Conservation (phyloP, 768 basidiomycete genomes). For the Cystofilobasidium capitatum region DNA sequence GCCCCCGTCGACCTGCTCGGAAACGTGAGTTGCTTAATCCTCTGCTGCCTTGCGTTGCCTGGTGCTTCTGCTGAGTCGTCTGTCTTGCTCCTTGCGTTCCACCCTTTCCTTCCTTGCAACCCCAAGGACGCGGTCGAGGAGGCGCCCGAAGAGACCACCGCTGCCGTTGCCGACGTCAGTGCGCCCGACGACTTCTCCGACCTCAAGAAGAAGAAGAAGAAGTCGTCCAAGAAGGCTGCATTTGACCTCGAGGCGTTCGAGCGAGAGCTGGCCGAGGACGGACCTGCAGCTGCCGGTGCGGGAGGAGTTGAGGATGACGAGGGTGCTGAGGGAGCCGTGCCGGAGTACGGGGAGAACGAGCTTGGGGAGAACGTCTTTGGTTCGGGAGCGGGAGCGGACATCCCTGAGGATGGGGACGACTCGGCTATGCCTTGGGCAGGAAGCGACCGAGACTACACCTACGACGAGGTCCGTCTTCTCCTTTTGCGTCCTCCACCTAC, state of each 20-base stretch:
- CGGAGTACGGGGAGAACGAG: slow-evolving; percentile 46
- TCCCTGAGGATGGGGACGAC: slow-evolving; percentile 31
- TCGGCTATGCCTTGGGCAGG: slow-evolving; percentile 58
- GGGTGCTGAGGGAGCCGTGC: slow-evolving; percentile 37
- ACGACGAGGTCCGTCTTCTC: slow-evolving; percentile 61
- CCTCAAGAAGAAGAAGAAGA: slow-evolving; percentile 43
- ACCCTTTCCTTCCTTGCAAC: slow-evolving; percentile 6
- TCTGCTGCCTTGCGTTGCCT: neutral
- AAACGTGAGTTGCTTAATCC: slow-evolving; percentile 19
- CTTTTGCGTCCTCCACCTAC: neutral
- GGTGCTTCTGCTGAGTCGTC: neutral
- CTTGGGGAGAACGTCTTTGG: slow-evolving; percentile 79
- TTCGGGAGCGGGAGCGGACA: slow-evolving; percentile 43
- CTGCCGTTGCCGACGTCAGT: slow-evolving; percentile 16
- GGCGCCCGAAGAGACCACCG: slow-evolving; percentile 20
- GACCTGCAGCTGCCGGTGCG: slow-evolving; percentile 45
- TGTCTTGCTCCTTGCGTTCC: neutral
- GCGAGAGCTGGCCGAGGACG: slow-evolving; percentile 71
- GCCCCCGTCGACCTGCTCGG: slow-evolving; percentile 37
- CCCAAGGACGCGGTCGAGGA: slow-evolving; percentile 30
- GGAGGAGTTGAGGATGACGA: slow-evolving; percentile 53
- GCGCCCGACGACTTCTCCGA: slow-evolving; percentile 30
- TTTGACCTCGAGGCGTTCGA: slow-evolving; percentile 89
- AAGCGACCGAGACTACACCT: slow-evolving; percentile 92
- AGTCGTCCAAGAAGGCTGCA: slow-evolving; percentile 63